Conservation (phyloP, 2,329 filamentous ascomycete species). For the Leptodontidium sp. region DNA sequence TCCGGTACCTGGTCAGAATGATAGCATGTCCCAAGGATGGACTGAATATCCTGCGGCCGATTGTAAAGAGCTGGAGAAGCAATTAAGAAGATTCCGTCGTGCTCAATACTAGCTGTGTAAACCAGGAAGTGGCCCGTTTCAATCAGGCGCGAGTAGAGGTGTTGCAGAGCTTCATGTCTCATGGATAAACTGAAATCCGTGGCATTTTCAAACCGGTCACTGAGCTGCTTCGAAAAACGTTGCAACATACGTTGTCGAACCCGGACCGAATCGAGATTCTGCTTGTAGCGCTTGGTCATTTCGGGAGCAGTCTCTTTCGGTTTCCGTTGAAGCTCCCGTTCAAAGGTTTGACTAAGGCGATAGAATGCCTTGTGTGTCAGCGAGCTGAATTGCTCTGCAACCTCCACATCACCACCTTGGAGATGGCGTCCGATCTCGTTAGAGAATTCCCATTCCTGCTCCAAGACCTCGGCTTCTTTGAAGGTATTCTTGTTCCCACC, state of each 20-base stretch:
- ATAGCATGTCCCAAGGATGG: constrained; percentile 82
- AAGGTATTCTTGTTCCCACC: constrained; percentile 99
- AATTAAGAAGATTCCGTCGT: constrained; percentile 82
- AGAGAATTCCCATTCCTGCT: constrained; percentile 97
- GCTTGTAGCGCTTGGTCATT: constrained; percentile 97
- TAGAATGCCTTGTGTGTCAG: constrained; percentile 92
- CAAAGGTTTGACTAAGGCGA: constrained; percentile 88
- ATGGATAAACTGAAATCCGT: constrained; percentile 92
- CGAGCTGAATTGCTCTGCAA: constrained; percentile 95
- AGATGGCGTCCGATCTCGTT: constrained; percentile 92
- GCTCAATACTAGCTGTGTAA: constrained; percentile 72
- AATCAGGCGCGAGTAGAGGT: constrained; percentile 82
- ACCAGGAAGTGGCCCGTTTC: constrained; percentile 89
- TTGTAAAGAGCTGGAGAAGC: constrained; percentile 82
- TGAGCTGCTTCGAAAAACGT: constrained; percentile 89
- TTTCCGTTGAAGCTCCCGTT: constrained; percentile 85
- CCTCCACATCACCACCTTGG: constrained; percentile 94
- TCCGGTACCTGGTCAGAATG: constrained; percentile 75
- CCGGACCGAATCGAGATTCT: constrained; percentile 92
- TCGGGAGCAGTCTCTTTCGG: constrained; percentile 84
- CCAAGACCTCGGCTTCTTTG: constrained; percentile 96
- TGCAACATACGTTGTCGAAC: constrained; percentile 96
- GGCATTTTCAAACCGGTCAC: constrained; percentile 94
- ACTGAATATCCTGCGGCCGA: constrained; percentile 82
- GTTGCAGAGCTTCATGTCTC: constrained; percentile 71